Percentiles rank a stretch among this genome's conserved stretches.
Conservation (phyloP, 257 asterid genomes). For the Echites panduratus region DNA sequence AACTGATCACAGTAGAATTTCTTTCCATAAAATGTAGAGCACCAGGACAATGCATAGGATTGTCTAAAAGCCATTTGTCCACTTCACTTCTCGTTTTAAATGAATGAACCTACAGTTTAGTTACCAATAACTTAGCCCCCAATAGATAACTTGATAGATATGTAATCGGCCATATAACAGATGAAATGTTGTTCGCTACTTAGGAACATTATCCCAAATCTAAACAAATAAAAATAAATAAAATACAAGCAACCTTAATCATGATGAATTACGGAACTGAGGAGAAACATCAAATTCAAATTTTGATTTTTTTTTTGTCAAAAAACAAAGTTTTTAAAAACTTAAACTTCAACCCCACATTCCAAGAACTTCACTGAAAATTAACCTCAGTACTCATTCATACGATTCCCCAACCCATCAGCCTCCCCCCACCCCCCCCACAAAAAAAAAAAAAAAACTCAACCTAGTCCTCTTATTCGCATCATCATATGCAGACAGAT, state of each 20-base stretch:
- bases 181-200: not conserved
- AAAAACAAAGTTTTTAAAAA: no score
- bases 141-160: not conserved
- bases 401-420: no score
- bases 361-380: no score
- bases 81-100: constrained; percentile 65
- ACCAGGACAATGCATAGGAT: constrained; percentile 78
- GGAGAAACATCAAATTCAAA: not conserved
- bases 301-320: no score
- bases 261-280: not conserved
- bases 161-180: not conserved
- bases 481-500: no score
- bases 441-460: no score
- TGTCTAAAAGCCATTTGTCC: constrained; percentile 69
- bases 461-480: no score
- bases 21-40: constrained; percentile 77
- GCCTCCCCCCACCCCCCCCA: no score
- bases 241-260: not conserved
- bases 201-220: no score
- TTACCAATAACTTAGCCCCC: not conserved
- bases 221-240: no score
- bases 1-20: constrained; percentile 70
- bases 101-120: constrained; percentile 45
- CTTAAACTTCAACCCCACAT: not conserved
- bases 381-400: no score